phyloP scores from a whole-genome alignment of 2,329 filamentous ascomycete species.

The Aotearoamyces nothofagi region DNA sequence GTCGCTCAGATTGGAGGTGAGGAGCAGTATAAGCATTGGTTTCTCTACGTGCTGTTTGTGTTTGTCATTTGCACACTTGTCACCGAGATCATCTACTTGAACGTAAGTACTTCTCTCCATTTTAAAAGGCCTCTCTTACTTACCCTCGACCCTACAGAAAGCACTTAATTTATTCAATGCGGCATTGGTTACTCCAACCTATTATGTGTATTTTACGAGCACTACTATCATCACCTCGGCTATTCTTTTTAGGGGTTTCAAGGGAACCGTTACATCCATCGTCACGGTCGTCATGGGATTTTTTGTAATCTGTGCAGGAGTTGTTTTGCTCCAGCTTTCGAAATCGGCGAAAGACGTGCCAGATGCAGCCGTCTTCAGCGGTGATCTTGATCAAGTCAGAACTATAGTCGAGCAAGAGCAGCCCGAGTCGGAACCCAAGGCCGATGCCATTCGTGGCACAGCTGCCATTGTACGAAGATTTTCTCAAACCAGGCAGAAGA shows the following conservation, averaged over 20 bases:
- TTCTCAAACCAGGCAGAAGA: slow-evolving; percentile 58
- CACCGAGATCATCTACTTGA: slow-evolving; percentile 90
- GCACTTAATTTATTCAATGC: slow-evolving; percentile 94
- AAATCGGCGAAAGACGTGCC: slow-evolving; percentile 97
- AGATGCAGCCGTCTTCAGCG: slow-evolving; percentile 79
- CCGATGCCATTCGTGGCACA: slow-evolving; percentile 84
- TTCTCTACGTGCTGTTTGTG: slow-evolving; percentile 78
- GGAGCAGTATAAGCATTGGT: slow-evolving; percentile 94
- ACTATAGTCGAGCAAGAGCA: slow-evolving; percentile 92
- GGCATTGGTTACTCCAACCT: slow-evolving; percentile 90
- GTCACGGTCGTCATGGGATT: slow-evolving; percentile 88
- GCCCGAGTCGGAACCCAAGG: slow-evolving; percentile 90
- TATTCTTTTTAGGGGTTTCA: slow-evolving; percentile 86
- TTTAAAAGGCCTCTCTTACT: too few relatives aligned
- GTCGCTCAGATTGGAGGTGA: slow-evolving; percentile 71
- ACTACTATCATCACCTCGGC: slow-evolving; percentile 90
- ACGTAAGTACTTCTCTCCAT: slow-evolving; percentile 58
- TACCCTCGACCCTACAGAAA: too few relatives aligned
- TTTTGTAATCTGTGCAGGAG: slow-evolving; percentile 82
- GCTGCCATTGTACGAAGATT: slow-evolving; percentile 78
- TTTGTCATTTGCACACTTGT: slow-evolving; percentile 83
- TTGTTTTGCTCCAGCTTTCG: slow-evolving; percentile 86
- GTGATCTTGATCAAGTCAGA: slow-evolving; percentile 86
- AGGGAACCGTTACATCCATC: slow-evolving; percentile 67
- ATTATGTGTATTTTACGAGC: slow-evolving; percentile 97